Evolutionary conservation across 805 yeast species (phyloP).

Genomic region (Pichia insulana): DNA sequence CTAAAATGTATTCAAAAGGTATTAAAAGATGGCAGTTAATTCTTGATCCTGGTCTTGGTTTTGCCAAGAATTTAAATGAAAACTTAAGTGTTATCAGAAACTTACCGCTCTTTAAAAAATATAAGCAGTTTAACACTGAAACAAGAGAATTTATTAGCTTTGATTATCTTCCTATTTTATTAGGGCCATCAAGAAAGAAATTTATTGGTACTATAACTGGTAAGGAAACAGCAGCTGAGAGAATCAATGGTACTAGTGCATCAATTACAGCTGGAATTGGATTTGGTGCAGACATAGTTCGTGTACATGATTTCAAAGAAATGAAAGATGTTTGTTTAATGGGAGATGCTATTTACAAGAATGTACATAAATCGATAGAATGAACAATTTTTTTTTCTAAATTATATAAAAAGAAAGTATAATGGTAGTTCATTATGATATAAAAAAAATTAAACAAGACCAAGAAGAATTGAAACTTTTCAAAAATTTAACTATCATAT

Average conservation of each 20-base stretch:
- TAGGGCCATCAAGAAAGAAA: slow-evolving; percentile 85
- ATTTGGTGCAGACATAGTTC: slow-evolving; percentile 66
- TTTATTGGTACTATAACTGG: slow-evolving; percentile 73
- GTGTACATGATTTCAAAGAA: slow-evolving; percentile 78
- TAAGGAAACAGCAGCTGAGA: slow-evolving; percentile 44
- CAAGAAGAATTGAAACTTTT: slow-evolving; percentile 5
- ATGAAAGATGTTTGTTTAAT: slow-evolving; percentile 43
- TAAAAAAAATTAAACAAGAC: slow-evolving; percentile 2
- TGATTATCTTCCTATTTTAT: slow-evolving; percentile 53
- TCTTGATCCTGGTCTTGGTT: slow-evolving; percentile 93
- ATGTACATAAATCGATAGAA: slow-evolving; percentile 4
- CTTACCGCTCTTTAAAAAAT: slow-evolving; percentile 38
- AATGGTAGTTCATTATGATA: neutral
- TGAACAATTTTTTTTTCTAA: neutral
- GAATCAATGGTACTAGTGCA: slow-evolving; percentile 72
- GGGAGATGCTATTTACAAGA: slow-evolving; percentile 67
- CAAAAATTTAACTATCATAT: no score
- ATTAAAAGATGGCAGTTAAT: slow-evolving; percentile 85
- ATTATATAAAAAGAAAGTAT: neutral
- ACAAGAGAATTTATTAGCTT: slow-evolving; percentile 32
- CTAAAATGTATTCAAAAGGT: slow-evolving; percentile 51
- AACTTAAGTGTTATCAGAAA: slow-evolving; percentile 58
- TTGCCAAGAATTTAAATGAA: slow-evolving; percentile 75
- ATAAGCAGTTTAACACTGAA: slow-evolving; percentile 22
- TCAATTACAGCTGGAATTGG: slow-evolving; percentile 65